Conservation (phyloP, 2,329 filamentous ascomycete species). For the Xylariaceae sp. region DNA sequence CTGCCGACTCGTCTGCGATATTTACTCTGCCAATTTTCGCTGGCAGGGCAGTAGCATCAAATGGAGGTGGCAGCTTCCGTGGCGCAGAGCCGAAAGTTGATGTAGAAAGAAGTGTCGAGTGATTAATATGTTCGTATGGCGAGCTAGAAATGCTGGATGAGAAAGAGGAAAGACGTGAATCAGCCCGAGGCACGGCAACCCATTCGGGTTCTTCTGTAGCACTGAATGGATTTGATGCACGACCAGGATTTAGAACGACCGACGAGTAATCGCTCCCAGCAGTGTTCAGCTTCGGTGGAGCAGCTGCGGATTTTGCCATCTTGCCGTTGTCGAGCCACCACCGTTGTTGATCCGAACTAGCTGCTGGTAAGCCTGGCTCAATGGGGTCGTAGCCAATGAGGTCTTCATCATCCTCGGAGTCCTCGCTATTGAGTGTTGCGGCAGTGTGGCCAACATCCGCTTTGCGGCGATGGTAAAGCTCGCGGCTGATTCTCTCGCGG, state of each 20-base stretch:
- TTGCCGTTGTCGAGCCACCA: constrained; percentile 70
- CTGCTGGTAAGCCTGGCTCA: constrained; percentile 68
- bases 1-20: constrained; percentile 38
- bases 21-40: constrained; percentile 43
- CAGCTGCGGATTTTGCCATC: constrained; percentile 69
- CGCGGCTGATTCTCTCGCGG: constrained; percentile 68
- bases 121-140: constrained; percentile 55
- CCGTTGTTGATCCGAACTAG: constrained; percentile 64
- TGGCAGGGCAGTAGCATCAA: constrained; percentile 44
- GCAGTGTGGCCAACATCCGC: constrained; percentile 62
- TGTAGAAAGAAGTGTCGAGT: constrained; percentile 44
- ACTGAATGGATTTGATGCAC: constrained; percentile 78
- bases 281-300: constrained; percentile 53
- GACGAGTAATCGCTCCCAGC: constrained; percentile 42
- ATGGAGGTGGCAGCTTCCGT: constrained; percentile 50
- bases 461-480: constrained; percentile 69
- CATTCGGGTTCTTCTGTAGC: constrained; percentile 76
- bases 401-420: constrained; percentile 74
- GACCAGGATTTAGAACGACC: constrained; percentile 66
- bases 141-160: constrained; percentile 55
- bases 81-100: constrained; percentile 42
- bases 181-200: constrained; percentile 61
- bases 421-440: constrained; percentile 51
- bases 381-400: constrained; percentile 77
- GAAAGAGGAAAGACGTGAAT: constrained; percentile 50